Percentiles rank a stretch among this genome's conserved stretches.
Conservation (phyloP, 116 monocot species). For the Thalassia testudinum region DNA sequence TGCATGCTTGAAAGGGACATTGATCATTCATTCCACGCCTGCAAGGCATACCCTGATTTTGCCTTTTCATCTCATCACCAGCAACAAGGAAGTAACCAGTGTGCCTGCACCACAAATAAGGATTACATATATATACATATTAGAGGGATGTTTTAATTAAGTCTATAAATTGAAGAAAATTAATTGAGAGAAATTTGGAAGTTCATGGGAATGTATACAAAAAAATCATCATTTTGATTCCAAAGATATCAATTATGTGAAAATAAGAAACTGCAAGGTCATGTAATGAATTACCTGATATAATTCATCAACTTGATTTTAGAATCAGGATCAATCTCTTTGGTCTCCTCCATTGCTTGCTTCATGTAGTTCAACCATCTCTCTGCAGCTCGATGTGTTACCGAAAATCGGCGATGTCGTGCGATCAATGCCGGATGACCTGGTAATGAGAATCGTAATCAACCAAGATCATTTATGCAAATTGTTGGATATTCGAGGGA, state of each 20-base stretch:
- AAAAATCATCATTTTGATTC: no score
- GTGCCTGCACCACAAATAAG: conserved; percentile 31
- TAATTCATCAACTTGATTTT: conserved; percentile 97
- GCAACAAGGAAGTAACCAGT: conserved; percentile 93
- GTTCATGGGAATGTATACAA: no score
- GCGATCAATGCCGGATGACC: conserved; percentile 90
- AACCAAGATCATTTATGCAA: no score
- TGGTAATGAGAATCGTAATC: conserved; percentile 8
- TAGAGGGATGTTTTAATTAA: no score
- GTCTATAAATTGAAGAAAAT: no score
- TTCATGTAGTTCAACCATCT: conserved; percentile 96
- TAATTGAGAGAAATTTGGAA: no score
- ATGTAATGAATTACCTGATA: conserved; percentile 43
- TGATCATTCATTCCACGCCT: no score
- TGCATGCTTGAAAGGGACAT: no score
- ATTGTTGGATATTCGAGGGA: no score
- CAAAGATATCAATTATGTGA: no score
- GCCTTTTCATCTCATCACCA: conserved; percentile 73
- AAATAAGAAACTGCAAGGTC: not conserved
- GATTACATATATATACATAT: no score
- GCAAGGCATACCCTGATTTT: not conserved
- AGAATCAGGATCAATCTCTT: conserved; percentile 55
- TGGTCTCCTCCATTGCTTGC: conserved; percentile 49
- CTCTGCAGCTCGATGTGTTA: conserved; percentile 82
- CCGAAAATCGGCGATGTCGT: conserved; percentile 79